Evolutionary conservation across 208 protist species (phyloP), one percentile per base, ranked within the genome.

Genomic region (Naegleria fowleri): DNA sequence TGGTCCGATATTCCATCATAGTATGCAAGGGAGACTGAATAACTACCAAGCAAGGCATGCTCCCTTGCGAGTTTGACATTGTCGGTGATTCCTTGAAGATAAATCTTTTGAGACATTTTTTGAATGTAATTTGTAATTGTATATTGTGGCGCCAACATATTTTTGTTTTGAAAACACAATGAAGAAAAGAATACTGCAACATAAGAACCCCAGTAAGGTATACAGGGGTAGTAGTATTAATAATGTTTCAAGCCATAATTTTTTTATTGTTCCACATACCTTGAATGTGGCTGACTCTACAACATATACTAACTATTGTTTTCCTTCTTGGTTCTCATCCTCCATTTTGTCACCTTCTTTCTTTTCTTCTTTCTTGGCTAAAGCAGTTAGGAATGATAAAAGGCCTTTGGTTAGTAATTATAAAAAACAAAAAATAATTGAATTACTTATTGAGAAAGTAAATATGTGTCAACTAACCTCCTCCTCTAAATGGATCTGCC

Each of bases 1-100:
- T 92, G 86, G 5, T 33, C 43, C 16, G 76, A 16, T 33, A 58
- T 51, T 33, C 86, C 85, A n/a, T 93, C 92, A 86, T 76, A 93
- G 9, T 92, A 91, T 22, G 79, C 83, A 3, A 92, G 38, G 29
- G 92, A 84, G 5, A 59, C 48, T n/a, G 48, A 33, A 90, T 93
- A 93, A 51, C 90, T 90, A 11, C 92, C 92, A 5, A 93, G 48
- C 0, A 93, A 83, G 29, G 92, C 92, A 90, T 87, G 40, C 41
- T 93, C 92, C 33, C 90, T 48, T 3, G 40, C 76, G 4, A 90
- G 43, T 51, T 55, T 76, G 22, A 92, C 43, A 38, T 83, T 90
- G 6, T 92, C 91, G 0, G 67, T n/a, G 1, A 91, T 33, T 51
- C 90, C 90, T 58, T 88, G 85, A 0, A 88, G 11, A 39, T 86